Conservation (phyloP, 345 rosid genomes). For the Draba incana region DNA sequence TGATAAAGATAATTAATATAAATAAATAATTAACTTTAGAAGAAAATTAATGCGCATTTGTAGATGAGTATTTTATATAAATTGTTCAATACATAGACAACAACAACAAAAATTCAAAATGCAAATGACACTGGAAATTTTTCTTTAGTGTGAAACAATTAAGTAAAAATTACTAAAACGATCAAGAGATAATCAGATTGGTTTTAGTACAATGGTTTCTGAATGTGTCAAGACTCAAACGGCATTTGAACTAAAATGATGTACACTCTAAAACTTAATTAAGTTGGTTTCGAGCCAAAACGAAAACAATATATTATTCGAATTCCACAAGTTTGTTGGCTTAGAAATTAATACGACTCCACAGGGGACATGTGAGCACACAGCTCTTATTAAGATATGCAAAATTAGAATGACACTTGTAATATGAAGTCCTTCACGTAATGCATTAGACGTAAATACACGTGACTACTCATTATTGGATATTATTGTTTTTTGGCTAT, state of each 20-base stretch:
- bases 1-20: background rate
- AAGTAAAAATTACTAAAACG: too few species aligned
- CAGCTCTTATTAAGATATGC: conserved; percentile 37
- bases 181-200: too few species aligned
- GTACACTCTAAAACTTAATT: too few species aligned
- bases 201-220: too few species aligned
- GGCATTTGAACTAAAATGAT: too few species aligned
- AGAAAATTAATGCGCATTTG: background rate
- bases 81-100: background rate
- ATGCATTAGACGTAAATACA: conserved; percentile 24
- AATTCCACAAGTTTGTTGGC: conserved; percentile 38
- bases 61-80: background rate
- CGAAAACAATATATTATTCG: conserved; percentile 25
- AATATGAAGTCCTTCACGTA: conserved; percentile 32
- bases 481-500: conserved; percentile 21
- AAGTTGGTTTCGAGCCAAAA: conserved; percentile 1
- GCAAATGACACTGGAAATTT: background rate
- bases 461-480: conserved; percentile 43
- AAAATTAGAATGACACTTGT: conserved; percentile 41
- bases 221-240: too few species aligned
- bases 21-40: background rate
- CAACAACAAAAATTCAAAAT: too few species aligned
- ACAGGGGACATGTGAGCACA: conserved; percentile 35
- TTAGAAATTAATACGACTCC: conserved; percentile 33
- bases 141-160: background rate